Conservation (phyloP, 225 moss, liverwort and hornwort genomes). For the Antitrichia curtipendula region DNA sequence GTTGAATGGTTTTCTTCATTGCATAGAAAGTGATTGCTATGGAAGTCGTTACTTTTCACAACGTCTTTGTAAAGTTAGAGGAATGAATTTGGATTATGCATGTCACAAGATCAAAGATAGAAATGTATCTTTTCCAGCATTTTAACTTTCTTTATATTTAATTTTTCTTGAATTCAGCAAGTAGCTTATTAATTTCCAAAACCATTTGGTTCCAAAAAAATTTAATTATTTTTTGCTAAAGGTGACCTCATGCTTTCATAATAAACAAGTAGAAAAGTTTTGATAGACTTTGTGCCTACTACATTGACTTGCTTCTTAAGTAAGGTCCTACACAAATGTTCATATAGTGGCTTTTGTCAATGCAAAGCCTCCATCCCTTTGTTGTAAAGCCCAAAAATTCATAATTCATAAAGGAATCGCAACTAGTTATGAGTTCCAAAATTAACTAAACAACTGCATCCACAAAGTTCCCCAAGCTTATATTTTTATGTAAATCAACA, state of each 20-base stretch:
- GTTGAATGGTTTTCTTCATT: too few species aligned
- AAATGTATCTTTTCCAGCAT: not conserved
- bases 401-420: not conserved
- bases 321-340: not conserved
- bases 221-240: accelerated
- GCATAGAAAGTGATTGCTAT: too few species aligned
- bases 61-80: not conserved
- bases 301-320: not conserved
- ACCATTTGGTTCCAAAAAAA: not conserved
- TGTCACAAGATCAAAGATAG: accelerated
- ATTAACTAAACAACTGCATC: not conserved
- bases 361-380: not conserved
- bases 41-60: too few species aligned
- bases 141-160: not conserved
- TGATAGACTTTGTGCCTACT: not conserved
- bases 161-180: not conserved
- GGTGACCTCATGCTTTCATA: accelerated
- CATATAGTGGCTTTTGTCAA: not conserved
- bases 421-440: not conserved
- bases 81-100: not conserved
- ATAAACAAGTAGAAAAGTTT: not conserved
- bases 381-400: not conserved
- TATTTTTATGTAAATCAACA: not conserved
- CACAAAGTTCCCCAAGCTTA: not conserved
- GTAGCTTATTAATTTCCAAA: not conserved